Base-by-base conservation (phyloP, 257 asterid genomes). In the Nicotiana otophora region DNA sequence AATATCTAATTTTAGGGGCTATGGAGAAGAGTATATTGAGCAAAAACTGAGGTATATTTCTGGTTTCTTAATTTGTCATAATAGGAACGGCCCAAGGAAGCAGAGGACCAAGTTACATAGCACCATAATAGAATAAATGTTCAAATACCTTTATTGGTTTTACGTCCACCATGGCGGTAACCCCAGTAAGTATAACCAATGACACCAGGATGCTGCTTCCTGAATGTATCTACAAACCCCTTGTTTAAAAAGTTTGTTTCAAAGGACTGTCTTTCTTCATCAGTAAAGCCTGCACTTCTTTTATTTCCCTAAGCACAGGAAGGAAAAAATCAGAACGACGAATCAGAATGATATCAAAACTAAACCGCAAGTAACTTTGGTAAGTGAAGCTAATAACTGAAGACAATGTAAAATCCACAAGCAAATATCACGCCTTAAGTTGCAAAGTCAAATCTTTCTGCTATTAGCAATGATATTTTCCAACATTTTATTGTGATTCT, bases 161-260 rank as follows among this genome's bases (percentile, higher is more conserved):
- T 92, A 26, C 99, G 91, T 54, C 86, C 98, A 80, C 97, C 95
- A 66, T 94, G 99, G 85, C 97, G 90, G 86, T 94, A 94, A 11
- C 98, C 99, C 99, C 99, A 96, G 68, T 92, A 96, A 28, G 99
- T 93, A 85, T 96, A 96, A 65, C 95, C 99, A 85, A 96, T 97
- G 31, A 88, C 94, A 3, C 93, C 87, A 10, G 99, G 99, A 82
- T 94, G 98, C 81, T 96, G 99, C 85, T 90, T 93, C 90, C 99
- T 88, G 82, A 94, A 94, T 72, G 99, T 94, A 86, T 96, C 99
- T 63, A 96, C 96, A 68, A 93, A 91, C 42, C 98, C 99, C 87
- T 78, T 88, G 33, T 91, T 95, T 82, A 96, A 77, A 81, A 93
- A 96, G 88, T 91, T 94, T 4, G 85, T 82, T 83, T 93, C 89